Conservation (phyloP, 352 stramenopile species). For the Pythium volutum region DNA sequence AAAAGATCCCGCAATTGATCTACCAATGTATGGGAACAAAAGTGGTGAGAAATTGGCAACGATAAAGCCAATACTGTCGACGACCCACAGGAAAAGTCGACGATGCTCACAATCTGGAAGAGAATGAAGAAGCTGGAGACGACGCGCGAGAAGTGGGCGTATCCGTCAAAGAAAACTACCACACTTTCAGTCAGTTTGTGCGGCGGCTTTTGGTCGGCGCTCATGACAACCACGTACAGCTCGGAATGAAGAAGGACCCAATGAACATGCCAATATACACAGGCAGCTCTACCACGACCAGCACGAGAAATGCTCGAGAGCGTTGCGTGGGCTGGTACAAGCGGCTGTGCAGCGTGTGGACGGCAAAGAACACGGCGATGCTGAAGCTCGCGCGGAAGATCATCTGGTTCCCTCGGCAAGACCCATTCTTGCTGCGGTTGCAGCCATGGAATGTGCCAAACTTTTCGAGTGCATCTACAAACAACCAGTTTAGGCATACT, state of each 20-base stretch:
- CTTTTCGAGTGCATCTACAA: conserved; percentile 27
- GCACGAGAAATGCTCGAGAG: conserved; percentile 27
- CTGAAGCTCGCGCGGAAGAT: conserved; percentile 70
- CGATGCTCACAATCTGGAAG: conserved; percentile 77
- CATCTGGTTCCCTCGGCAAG: conserved; percentile 65
- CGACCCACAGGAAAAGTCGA: conserved; percentile 68
- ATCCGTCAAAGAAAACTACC: conserved; percentile 65
- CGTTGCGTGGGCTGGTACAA: conserved; percentile 32
- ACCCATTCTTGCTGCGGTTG: conserved; percentile 32
- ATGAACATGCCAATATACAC: conserved; percentile 51
- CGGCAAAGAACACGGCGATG: conserved; percentile 52
- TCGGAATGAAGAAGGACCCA: conserved; percentile 74
- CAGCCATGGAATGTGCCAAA: conserved; percentile 71
- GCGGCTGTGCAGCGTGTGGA: conserved; percentile 44
- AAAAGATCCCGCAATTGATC: conserved; percentile 61
- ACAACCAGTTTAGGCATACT: neutral
- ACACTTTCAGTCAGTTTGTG: neutral
- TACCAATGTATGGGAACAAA: conserved; percentile 10
- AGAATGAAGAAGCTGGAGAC: conserved; percentile 71
- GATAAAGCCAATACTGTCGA: conserved; percentile 33
- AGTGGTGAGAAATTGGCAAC: conserved; percentile 7
- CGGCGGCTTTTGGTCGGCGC: neutral
- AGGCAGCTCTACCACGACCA: conserved; percentile 43
- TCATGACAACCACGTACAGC: conserved; percentile 24
- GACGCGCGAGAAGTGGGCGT: conserved; percentile 50